Evolutionary conservation across 192 early-diverging fungal species (phyloP).

Genomic region (Coemansia sp.): DNA sequence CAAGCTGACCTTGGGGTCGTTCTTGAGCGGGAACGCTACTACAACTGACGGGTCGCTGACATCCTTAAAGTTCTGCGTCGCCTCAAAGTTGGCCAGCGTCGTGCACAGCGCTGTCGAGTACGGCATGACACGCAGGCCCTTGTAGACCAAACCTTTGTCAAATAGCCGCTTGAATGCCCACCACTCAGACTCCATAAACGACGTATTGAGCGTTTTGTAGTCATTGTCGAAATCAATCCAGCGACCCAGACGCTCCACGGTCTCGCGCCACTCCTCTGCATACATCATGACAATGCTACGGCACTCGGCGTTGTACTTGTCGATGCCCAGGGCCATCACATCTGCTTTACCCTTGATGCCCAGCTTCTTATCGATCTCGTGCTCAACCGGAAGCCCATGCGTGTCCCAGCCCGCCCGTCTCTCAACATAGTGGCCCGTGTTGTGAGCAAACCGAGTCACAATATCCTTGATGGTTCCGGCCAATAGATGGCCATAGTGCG

Average conservation of each 20-base stretch:
- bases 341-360: conserved; percentile 72
- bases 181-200: conserved; percentile 99
- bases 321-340: conserved; percentile 91
- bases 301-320: conserved; percentile 96
- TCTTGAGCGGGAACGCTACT: conserved; percentile 87
- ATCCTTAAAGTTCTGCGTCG: conserved; percentile 95
- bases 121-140: conserved; percentile 92
- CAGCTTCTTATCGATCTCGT: conserved; percentile 95
- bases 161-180: conserved; percentile 98
- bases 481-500: conserved; percentile 98
- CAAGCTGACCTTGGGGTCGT: conserved; percentile 74
- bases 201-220: conserved; percentile 95
- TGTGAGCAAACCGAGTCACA: conserved; percentile 93
- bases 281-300: conserved; percentile 97
- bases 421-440: conserved; percentile 96
- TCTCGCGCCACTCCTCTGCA: conserved; percentile 85
- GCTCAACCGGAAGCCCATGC: conserved; percentile 80
- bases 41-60: conserved; percentile 93
- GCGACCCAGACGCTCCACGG: conserved; percentile 93
- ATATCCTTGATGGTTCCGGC: conserved; percentile 99
- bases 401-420: conserved; percentile 95
- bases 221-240: conserved; percentile 99
- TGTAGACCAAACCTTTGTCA: conserved; percentile 94
- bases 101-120: conserved; percentile 92
- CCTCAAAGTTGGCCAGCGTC: conserved; percentile 96